Conservation (phyloP, 805 yeast genomes). For the Candida germanica region DNA sequence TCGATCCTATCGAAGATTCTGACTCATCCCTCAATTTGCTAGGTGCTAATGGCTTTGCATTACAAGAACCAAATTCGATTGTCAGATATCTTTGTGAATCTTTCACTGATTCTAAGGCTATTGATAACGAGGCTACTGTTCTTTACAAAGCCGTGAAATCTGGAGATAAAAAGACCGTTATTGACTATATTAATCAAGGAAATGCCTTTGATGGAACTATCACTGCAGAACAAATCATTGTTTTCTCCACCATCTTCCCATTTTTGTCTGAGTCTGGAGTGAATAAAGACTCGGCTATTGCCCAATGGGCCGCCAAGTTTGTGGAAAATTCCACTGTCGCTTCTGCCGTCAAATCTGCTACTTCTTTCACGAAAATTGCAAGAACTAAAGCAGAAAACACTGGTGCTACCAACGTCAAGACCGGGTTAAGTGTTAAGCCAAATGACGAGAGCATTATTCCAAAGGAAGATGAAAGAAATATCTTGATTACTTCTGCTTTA, state of each 20-base stretch:
- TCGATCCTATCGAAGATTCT: conserved; percentile 14
- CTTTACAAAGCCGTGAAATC: conserved; percentile 40
- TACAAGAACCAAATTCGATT: conserved; percentile 66
- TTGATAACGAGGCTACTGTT: conserved; percentile 44
- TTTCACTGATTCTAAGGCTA: conserved; percentile 33
- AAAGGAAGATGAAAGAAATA: conserved; percentile 67
- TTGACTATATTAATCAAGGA: conserved; percentile 16
- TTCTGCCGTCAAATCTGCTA: conserved; percentile 46
- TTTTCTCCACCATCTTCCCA: conserved; percentile 59
- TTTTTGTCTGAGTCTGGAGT: conserved; percentile 21
- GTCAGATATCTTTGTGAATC: conserved; percentile 59
- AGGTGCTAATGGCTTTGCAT: conserved; percentile 40
- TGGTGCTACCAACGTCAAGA: conserved; percentile 33
- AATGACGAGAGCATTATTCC: conserved; percentile 47
- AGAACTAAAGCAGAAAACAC: conserved; percentile 38
- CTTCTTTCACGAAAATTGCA: conserved; percentile 42
- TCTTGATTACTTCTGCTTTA: conserved; percentile 89
- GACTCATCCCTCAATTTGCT: conserved; percentile 28
- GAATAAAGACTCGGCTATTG: conserved; percentile 12
- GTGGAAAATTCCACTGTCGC: conserved; percentile 36
- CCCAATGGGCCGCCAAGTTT: conserved; percentile 44
- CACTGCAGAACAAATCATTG: conserved; percentile 53
- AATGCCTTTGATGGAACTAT: conserved; percentile 20
- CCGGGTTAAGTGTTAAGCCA: conserved; percentile 31
- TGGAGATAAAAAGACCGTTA: conserved; percentile 24